Conservation (phyloP, 371 early-diverging fungal genomes). For the Rhizopus delemar region DNA sequence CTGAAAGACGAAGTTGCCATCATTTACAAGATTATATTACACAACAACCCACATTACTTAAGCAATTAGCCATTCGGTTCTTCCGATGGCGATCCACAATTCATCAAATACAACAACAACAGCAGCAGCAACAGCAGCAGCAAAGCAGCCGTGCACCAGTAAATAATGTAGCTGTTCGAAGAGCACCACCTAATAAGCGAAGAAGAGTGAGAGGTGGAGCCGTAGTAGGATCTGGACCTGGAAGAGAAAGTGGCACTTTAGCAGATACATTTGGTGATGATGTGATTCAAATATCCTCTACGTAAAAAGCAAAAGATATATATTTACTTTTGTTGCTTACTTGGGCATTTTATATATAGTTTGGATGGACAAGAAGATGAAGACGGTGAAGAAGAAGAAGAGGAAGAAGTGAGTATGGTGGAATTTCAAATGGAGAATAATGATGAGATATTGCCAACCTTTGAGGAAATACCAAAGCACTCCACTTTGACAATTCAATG, state of each 20-base stretch:
- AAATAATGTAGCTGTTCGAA: slow-evolving; percentile 13
- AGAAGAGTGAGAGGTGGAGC: slow-evolving; percentile 78
- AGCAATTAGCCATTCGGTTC: slow-evolving; percentile 56
- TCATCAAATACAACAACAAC: slow-evolving; percentile 30
- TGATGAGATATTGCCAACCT: slow-evolving; percentile 40
- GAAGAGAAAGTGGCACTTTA: slow-evolving; percentile 17
- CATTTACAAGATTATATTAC: slow-evolving; percentile 68
- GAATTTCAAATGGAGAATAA: not conserved
- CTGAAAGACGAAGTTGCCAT: slow-evolving; percentile 65
- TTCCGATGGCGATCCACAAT: slow-evolving; percentile 69
- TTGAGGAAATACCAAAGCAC: slow-evolving; percentile 31
- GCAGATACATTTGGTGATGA: slow-evolving; percentile 36
- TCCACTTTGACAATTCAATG: slow-evolving; percentile 63
- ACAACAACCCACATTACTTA: slow-evolving; percentile 38
- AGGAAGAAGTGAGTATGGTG: slow-evolving; percentile 2
- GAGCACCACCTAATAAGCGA: slow-evolving; percentile 71
- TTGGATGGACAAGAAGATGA: not conserved
- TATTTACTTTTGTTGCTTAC: not conserved
- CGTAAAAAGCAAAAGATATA: not conserved
- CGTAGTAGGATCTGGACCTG: slow-evolving; percentile 35
- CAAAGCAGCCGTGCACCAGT: no score
- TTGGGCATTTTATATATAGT: not conserved
- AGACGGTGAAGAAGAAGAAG: slow-evolving; percentile 4
- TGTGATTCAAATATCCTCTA: slow-evolving; percentile 7
- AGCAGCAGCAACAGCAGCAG: slow-evolving; percentile 3